Evolutionary conservation across 768 basidiomycete genomes (phyloP), one percentile per base, ranked within the genome.

Genomic region (Lentinula raphanica): DNA sequence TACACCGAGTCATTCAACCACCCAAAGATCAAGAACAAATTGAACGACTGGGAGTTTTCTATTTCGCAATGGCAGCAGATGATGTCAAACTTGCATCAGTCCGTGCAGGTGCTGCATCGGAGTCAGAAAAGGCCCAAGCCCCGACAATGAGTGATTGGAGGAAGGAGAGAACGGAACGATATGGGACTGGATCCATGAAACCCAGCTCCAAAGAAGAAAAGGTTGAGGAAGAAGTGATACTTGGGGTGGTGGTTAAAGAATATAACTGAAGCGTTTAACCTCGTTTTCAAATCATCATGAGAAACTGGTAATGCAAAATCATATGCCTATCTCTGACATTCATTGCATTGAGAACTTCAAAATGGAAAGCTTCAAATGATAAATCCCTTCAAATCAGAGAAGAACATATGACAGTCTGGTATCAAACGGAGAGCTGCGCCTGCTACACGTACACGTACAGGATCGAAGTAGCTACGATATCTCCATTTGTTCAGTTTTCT

Each of bases 1-100:
- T 85, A 50, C 85, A 86, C 50, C 79, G 84, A 13, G 84, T 86
- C 17, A 72, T 83, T 3, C 80, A 81, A 62, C 85, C 84, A 2
- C 85, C 84, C 9, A 62, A 65, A 0, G 83, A 85, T 59, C 85
- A 86, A 61, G 77, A 69, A 29, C 66, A 65, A 29, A 69, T 74
- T 60, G 71, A 78, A 15, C 79, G 84, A 8, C 72, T 85, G 1
- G 84, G 85, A 0, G 73, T 78, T 2, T 84, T 85, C 65, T 85
- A 86, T 67, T 86, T 87, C 62, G 68, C 67, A 31, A 71, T 76
- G 74, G 68, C 78, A 0, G 78, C 85, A 60, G 83, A 85, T 64
- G 64, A 75, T 28, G 75, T 77, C 44, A 72, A 68, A 51, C 70
- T 86, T 27, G 67, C 68, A 2, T 83, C 84, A 0, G 63, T 79